These are phyloP conservation scores for Pisolithus microcarpus DNA, from an alignment of 768 basidiomycete genomes.

Conservation along the genomic window DNA sequence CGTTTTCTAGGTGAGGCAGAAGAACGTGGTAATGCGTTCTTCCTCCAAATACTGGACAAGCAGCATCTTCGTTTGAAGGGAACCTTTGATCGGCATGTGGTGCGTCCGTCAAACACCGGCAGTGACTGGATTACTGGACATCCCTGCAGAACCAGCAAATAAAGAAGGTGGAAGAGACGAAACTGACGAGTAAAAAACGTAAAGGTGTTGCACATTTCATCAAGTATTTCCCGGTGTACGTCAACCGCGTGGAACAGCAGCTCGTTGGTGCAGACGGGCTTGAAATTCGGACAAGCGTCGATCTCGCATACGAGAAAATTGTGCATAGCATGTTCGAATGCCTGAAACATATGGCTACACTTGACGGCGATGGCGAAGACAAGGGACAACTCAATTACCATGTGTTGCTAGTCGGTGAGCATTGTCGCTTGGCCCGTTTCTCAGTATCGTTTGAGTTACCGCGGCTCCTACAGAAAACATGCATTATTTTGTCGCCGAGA, in stretches of 20 bases:
- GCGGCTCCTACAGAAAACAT: constrained; percentile 69
- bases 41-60: constrained; percentile 71
- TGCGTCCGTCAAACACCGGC: constrained; percentile 26
- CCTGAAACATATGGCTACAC: constrained; percentile 91
- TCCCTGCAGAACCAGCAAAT: constrained; percentile 71
- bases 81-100: constrained; percentile 72
- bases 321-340: constrained; percentile 89
- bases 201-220: constrained; percentile 90
- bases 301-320: constrained; percentile 81
- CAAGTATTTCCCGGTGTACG: constrained; percentile 86
- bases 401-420: constrained; percentile 86
- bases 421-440: background rate
- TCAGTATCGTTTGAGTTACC: background rate
- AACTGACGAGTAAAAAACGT: constrained; percentile 86
- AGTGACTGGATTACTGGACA: background rate
- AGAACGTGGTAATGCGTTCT: constrained; percentile 66
- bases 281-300: constrained; percentile 70
- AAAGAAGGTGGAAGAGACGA: constrained; percentile 82
- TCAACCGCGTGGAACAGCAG: constrained; percentile 77
- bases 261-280: constrained; percentile 69
- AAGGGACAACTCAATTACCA: constrained; percentile 97
- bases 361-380: constrained; percentile 89
- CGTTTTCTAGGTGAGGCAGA: constrained; percentile 70
- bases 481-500: constrained; percentile 87
- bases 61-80: constrained; percentile 72